Evolutionary conservation across 2,329 filamentous ascomycete species (phyloP).

Genomic region (Hymenoscyphus albidus): DNA sequence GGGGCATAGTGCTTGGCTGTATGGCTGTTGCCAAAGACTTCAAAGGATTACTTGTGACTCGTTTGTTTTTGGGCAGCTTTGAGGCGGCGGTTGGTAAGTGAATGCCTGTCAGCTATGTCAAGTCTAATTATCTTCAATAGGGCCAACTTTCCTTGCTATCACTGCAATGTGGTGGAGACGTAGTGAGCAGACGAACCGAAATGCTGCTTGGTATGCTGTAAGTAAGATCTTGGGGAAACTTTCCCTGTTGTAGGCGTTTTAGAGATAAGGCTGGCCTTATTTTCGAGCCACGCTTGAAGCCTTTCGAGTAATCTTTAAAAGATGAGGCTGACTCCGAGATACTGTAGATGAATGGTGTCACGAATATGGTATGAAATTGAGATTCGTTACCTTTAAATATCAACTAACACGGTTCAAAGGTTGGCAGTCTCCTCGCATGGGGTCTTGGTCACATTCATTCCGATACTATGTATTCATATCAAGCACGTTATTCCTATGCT

Average conservation of each 20-base stretch:
- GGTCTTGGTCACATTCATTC: slow-evolving; percentile 56
- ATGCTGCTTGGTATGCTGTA: slow-evolving; percentile 52
- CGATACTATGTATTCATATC: slow-evolving; percentile 36
- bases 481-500: slow-evolving; percentile 13
- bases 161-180: slow-evolving; percentile 61
- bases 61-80: slow-evolving; percentile 49
- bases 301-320: too few relatives aligned
- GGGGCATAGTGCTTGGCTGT: slow-evolving; percentile 46
- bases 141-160: slow-evolving; percentile 53
- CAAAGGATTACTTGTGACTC: slow-evolving; percentile 35
- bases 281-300: too few relatives aligned
- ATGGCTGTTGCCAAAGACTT: slow-evolving; percentile 36
- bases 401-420: slow-evolving; percentile 25
- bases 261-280: too few relatives aligned
- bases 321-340: too few relatives aligned
- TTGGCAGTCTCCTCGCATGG: slow-evolving; percentile 27
- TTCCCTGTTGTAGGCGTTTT: too few relatives aligned
- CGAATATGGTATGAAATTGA: slow-evolving; percentile 39
- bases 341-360: slow-evolving; percentile 51
- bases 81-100: slow-evolving; percentile 40
- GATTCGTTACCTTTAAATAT: slow-evolving; percentile 15
- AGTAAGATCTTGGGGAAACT: too few relatives aligned
- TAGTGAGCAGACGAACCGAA: slow-evolving; percentile 54
- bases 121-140: slow-evolving; percentile 15
- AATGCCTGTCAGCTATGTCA: not conserved